Evolutionary conservation across 257 asterid genomes (phyloP).

Genomic region (Solanum lignicaule): DNA sequence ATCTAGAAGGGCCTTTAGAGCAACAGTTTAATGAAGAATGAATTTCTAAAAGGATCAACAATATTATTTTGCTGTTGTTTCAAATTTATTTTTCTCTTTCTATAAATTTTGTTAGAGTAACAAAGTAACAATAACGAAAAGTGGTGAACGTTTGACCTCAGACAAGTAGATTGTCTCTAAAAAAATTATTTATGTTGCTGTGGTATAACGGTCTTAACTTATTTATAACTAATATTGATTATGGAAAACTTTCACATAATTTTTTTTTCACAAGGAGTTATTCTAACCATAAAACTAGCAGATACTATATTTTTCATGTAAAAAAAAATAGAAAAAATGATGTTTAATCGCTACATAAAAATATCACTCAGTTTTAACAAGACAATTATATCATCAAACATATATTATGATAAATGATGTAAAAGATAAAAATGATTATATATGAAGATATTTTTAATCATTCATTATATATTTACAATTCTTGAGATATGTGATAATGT

Average conservation of each 20-base stretch:
- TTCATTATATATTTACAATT: not conserved
- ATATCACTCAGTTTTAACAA: not conserved
- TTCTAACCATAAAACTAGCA: not conserved
- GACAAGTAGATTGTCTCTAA: not conserved
- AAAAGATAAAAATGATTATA: no score
- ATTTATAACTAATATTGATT: not conserved
- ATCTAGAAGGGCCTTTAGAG: no score
- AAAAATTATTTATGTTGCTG: not conserved
- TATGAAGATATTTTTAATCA: not conserved
- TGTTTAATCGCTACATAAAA: not conserved
- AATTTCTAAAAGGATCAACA: no score
- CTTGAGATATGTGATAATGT: not conserved
- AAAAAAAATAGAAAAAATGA: not conserved
- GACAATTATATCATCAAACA: not conserved
- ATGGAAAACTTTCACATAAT: not conserved
- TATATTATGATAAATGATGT: not conserved
- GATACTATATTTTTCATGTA: not conserved
- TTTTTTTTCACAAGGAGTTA: not conserved
- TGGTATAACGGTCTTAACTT: not conserved
- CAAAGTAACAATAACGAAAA: not conserved
- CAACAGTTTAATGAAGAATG: no score
- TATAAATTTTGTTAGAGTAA: not conserved
- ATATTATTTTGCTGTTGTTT: not conserved
- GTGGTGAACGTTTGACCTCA: not conserved
- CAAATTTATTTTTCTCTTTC: not conserved